These are phyloP conservation scores for Vitis rupestris DNA, from an alignment of 164 flowering plant genomes.

Conservation along the genomic window DNA sequence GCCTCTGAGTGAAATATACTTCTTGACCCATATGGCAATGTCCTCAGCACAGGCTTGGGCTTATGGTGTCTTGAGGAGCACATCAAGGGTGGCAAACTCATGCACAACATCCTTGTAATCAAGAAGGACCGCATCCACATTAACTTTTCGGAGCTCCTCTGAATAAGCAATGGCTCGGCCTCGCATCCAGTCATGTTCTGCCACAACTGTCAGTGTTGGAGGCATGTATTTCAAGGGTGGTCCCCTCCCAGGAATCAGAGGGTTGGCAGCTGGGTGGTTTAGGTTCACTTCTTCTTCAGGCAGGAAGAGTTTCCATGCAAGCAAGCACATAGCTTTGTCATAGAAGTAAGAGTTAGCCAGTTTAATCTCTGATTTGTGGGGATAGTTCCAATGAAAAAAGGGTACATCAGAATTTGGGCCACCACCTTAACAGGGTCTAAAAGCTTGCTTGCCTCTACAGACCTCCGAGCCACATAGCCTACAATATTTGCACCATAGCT, in stretches of 20 bases:
- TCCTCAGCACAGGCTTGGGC: constrained; percentile 84
- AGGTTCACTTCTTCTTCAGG: constrained; percentile 61
- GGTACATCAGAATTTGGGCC: constrained; percentile 74
- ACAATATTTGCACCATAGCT: constrained; percentile 79
- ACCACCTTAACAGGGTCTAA: constrained; percentile 77
- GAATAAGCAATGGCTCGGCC: constrained; percentile 80
- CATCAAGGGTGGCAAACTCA: constrained; percentile 69
- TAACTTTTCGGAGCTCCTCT: constrained; percentile 66
- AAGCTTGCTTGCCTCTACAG: constrained; percentile 57
- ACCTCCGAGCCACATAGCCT: constrained; percentile 61
- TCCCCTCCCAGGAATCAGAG: constrained; percentile 44
- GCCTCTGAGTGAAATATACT: constrained; percentile 66
- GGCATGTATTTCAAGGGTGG: constrained; percentile 73
- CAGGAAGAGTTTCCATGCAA: constrained; percentile 71
- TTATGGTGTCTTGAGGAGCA: constrained; percentile 68
- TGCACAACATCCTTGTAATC: constrained; percentile 74
- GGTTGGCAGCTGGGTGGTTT: constrained; percentile 76
- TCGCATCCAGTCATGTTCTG: constrained; percentile 81
- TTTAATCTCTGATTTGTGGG: constrained; percentile 74
- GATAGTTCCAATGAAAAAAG: constrained; percentile 62
- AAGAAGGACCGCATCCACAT: constrained; percentile 71
- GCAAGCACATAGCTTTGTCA: constrained; percentile 68
- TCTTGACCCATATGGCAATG: constrained; percentile 78
- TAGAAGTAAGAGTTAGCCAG: constrained; percentile 73
- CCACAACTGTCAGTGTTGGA: constrained; percentile 69